Percentiles rank a stretch among this genome's conserved stretches.
phyloP scores from a whole-genome alignment of 2,329 filamentous ascomycete species.

The Colletotrichum abscissum region DNA sequence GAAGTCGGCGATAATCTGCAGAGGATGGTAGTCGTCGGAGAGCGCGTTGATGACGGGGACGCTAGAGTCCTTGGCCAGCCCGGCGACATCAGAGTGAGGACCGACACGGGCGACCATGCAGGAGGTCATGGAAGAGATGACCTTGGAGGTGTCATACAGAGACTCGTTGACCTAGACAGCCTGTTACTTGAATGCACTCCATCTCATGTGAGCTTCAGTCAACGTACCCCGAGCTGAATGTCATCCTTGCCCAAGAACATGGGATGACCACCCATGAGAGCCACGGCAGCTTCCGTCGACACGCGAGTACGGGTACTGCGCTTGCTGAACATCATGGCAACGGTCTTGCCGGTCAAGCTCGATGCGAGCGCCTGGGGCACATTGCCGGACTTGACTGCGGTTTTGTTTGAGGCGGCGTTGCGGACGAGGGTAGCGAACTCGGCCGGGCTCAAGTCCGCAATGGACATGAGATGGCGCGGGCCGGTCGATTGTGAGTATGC shows the following conservation, averaged over 20 bases:
- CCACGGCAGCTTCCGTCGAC: conserved; percentile 90
- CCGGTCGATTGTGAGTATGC: conserved; percentile 52
- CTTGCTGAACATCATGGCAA: conserved; percentile 98
- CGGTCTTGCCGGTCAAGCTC: conserved; percentile 78
- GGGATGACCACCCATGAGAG: conserved; percentile 88
- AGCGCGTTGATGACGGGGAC: conserved; percentile 90
- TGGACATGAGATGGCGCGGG: conserved; percentile 91
- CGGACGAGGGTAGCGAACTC: conserved; percentile 87
- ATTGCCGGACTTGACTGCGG: conserved; percentile 77
- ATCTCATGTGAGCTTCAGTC: background rate
- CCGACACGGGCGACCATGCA: conserved; percentile 85
- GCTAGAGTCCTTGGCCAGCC: conserved; percentile 76
- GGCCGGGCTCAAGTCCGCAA: conserved; percentile 81
- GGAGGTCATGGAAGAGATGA: conserved; percentile 94
- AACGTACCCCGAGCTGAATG: conserved; percentile 87
- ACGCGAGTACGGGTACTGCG: conserved; percentile 93
- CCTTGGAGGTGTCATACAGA: conserved; percentile 88
- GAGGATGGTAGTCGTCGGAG: conserved; percentile 90
- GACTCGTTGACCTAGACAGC: conserved; percentile 83
- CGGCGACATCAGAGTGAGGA: conserved; percentile 78
- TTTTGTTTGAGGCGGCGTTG: conserved; percentile 83
- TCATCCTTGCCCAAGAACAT: conserved; percentile 98
- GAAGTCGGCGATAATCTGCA: conserved; percentile 95
- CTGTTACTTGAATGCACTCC: conserved; percentile 9
- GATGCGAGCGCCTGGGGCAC: conserved; percentile 69